Evolutionary conservation across 2,329 filamentous ascomycete genomes (phyloP).

Genomic region (Keithomyces neogunnii): DNA sequence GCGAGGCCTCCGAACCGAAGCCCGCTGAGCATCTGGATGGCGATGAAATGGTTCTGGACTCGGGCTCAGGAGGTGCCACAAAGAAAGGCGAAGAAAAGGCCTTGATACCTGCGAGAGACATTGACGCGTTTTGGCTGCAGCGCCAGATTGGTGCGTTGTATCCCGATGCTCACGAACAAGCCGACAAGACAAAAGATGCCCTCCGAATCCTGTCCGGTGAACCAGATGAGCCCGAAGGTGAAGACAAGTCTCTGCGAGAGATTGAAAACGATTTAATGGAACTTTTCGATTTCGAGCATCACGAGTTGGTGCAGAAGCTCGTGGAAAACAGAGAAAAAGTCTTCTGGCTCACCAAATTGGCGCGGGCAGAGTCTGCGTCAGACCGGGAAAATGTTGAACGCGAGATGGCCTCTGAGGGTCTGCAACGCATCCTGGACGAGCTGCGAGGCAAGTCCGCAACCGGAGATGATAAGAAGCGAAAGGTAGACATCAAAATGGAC

Average conservation of each 20-base stretch:
- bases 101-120: constrained; percentile 72
- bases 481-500: constrained; percentile 92
- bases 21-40: constrained; percentile 46
- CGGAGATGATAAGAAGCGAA: constrained; percentile 50
- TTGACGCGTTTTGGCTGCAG: constrained; percentile 96
- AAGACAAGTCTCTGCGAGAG: constrained; percentile 79
- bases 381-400: constrained; percentile 71
- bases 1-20: constrained; percentile 20
- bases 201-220: constrained; percentile 74
- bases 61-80: constrained; percentile 39
- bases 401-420: constrained; percentile 84
- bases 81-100: constrained; percentile 46
- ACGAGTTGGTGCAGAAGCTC: constrained; percentile 83
- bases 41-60: constrained; percentile 81
- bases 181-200: constrained; percentile 82
- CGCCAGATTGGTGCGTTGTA: constrained; percentile 84
- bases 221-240: constrained; percentile 59
- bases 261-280: constrained; percentile 99
- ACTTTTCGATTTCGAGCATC: constrained; percentile 93
- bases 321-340: constrained; percentile 90
- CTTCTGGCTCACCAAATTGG: constrained; percentile 87
- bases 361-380: constrained; percentile 70
- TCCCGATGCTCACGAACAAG: constrained; percentile 83
- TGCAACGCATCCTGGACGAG: constrained; percentile 81
- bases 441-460: constrained; percentile 63